phyloP scores from a whole-genome alignment of 305 asterid genomes.

The Plantago rigida region DNA sequence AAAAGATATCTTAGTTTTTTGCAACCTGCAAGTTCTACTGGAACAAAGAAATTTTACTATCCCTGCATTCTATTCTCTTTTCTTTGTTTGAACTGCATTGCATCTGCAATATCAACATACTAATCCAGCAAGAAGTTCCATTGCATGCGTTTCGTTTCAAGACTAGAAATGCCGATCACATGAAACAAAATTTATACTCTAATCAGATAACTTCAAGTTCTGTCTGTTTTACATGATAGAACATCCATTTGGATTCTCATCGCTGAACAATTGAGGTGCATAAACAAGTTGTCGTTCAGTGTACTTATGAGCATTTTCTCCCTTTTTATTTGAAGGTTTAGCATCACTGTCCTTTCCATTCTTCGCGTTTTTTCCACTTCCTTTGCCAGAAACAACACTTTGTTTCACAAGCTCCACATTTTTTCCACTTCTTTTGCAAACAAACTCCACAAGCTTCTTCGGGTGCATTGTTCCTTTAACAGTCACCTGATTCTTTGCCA shows the following conservation, averaged over 20 bases:
- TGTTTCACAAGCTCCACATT: slow-evolving; percentile 43
- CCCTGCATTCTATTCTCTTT: too few relatives aligned
- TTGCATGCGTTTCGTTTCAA: too few relatives aligned
- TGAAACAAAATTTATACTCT: neutral
- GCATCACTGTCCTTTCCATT: neutral
- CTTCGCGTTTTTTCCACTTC: too few relatives aligned
- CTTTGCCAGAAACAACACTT: neutral
- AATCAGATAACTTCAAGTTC: neutral
- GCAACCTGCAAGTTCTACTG: neutral
- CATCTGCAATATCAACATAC: too few relatives aligned
- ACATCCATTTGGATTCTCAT: slow-evolving; percentile 61
- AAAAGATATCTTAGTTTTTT: neutral
- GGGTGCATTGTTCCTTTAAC: slow-evolving; percentile 65
- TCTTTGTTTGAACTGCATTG: too few relatives aligned
- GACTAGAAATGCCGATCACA: too few relatives aligned
- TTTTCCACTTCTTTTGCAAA: slow-evolving; percentile 42
- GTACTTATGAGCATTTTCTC: neutral
- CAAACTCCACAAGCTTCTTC: slow-evolving; percentile 46
- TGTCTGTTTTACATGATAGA: slow-evolving; percentile 29
- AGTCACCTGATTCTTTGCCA: slow-evolving; percentile 40
- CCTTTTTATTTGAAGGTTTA: neutral
- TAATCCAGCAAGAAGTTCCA: too few relatives aligned
- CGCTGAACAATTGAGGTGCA: slow-evolving; percentile 53
- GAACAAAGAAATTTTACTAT: neutral
- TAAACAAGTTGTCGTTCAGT: slow-evolving; percentile 23